Conservation (phyloP, 1,139 yeast species). For the Candida sojae region DNA sequence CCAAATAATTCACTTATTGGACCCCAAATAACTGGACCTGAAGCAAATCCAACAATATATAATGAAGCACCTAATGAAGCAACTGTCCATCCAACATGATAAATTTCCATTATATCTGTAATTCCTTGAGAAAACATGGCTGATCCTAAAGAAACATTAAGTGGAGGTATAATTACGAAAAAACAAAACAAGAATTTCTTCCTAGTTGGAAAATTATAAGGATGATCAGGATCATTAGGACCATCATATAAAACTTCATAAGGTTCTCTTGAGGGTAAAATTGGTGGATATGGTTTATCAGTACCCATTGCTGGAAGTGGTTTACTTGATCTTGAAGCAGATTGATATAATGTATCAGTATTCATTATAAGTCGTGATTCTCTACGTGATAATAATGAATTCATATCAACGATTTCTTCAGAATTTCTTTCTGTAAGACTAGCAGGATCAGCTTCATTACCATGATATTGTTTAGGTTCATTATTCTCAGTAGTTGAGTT, state of each 20-base stretch:
- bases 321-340: slow-evolving; percentile 4
- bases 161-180: slow-evolving; percentile 34
- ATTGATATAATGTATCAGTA: slow-evolving; percentile 17
- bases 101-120: slow-evolving; percentile 23
- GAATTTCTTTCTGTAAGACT: too few species aligned
- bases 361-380: slow-evolving; percentile 29
- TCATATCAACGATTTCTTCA: too few species aligned
- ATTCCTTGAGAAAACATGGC: slow-evolving; percentile 41
- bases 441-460: too few species aligned
- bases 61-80: slow-evolving; percentile 43
- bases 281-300: slow-evolving; percentile 38
- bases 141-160: slow-evolving; percentile 50
- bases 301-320: slow-evolving; percentile 42
- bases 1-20: slow-evolving; percentile 46
- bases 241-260: slow-evolving; percentile 49
- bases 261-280: slow-evolving; percentile 33
- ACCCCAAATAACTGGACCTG: slow-evolving; percentile 46
- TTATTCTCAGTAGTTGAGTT: too few species aligned
- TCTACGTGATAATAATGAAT: slow-evolving; percentile 22
- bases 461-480: too few species aligned
- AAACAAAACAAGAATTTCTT: slow-evolving; percentile 28
- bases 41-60: slow-evolving; percentile 45
- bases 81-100: slow-evolving; percentile 32
- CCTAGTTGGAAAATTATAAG: slow-evolving; percentile 45
- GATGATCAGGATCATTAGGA: slow-evolving; percentile 50